Base-by-base conservation (phyloP, 1,284 basidiomycete species). In the Microbotryum intermedium region DNA sequence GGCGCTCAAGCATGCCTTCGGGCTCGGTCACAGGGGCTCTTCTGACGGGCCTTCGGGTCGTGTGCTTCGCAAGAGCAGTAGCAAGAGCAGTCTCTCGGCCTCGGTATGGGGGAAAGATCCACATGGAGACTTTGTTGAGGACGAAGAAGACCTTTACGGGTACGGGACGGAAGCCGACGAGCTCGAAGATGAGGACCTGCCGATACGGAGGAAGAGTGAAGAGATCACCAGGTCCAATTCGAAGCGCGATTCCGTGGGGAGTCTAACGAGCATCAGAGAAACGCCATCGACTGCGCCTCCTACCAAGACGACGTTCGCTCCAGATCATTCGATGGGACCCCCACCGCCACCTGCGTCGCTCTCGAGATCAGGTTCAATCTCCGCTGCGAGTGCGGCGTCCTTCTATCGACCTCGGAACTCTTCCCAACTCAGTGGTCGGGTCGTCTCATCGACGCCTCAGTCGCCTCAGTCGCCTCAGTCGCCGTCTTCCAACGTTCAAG, bases 401-500 rank as follows among this genome's bases (percentile, higher is more conserved):
- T 65, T 69, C 47, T 70, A 70, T 46, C 60, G 69, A 9, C 69
- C 69, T 5, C 57, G 69, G 6, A 65, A 68, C 51, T 66, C 62
- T 23, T 64, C 60, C 51, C 66, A 67, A 58, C 57, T 70, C 6
- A 66, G 61, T 30, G 62, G 51, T 5, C 43, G 57, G 11, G 34
- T 39, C 34, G 34, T 39, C 1, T 30, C 61, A 28, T 53, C 58
- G 23, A 59, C 13, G 11, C 16, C 34, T 39, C 34, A 39, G 34
- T 39, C 34, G 34, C 16, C 34, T 39, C 34, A 39, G 34, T 39
- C 34, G 34, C 34, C 34, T 39, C 34, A 39, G 34, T 39, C 34
- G 34, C 10, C 34, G 34, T 39, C 42, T 4, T 29, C 13, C 49
- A 57, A 30, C 43, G 42, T 48, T 20, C 47, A 18, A 26, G 56